These are phyloP conservation scores for Nissolia schottii DNA, from an alignment of 306 rosid genomes.

Conservation along the genomic window DNA sequence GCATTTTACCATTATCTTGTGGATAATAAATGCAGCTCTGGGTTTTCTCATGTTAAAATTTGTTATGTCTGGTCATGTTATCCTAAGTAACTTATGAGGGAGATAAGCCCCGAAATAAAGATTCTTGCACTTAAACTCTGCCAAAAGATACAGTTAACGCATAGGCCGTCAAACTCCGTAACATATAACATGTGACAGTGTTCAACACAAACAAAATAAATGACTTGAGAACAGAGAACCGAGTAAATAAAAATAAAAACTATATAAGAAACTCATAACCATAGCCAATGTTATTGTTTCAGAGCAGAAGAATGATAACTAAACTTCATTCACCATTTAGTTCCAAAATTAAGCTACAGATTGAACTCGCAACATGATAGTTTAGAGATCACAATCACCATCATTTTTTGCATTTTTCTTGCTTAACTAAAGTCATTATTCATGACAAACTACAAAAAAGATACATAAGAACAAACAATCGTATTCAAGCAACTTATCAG, in stretches of 20 bases:
- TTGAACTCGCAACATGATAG: not conserved
- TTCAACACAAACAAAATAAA: not conserved
- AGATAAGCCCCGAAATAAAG: too few species aligned
- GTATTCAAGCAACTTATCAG: not conserved
- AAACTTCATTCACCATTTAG: not conserved
- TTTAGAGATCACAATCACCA: not conserved
- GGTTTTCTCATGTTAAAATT: too few species aligned
- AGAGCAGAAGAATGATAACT: not conserved
- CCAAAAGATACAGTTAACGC: too few species aligned
- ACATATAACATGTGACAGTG: not conserved
- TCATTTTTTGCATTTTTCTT: not conserved
- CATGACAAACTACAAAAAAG: not conserved
- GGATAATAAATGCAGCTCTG: conserved; percentile 6
- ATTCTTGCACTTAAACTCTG: too few species aligned
- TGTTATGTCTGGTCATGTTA: too few species aligned
- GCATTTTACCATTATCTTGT: not conserved
- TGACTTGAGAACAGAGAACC: not conserved
- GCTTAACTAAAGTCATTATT: not conserved
- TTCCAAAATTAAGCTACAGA: not conserved
- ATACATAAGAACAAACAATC: not conserved
- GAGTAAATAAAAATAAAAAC: not conserved
- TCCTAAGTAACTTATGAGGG: too few species aligned
- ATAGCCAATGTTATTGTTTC: not conserved
- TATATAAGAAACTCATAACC: not conserved
- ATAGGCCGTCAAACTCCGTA: not conserved